Evolutionary conservation across 192 early-diverging fungal genomes (phyloP).

Genomic region (Dispira simplex): DNA sequence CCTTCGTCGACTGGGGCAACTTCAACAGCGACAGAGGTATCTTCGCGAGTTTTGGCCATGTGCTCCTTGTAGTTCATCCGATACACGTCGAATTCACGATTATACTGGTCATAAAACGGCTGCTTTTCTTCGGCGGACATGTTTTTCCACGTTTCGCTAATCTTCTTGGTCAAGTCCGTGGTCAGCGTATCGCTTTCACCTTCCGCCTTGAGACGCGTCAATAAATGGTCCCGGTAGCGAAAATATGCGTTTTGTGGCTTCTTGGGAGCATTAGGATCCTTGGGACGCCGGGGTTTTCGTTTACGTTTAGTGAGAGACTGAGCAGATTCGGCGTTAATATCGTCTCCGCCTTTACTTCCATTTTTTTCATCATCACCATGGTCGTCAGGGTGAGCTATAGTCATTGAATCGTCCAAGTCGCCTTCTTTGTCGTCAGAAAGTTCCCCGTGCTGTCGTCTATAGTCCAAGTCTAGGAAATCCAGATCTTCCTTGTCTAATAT

Average conservation of each 20-base stretch:
- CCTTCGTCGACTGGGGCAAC: too few species aligned
- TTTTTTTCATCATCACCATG: not conserved
- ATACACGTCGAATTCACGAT: not conserved
- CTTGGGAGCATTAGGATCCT: slow-evolving; percentile 29
- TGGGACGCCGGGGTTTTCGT: slow-evolving; percentile 16
- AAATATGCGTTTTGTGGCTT: slow-evolving; percentile 33
- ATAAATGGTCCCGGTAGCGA: slow-evolving; percentile 28
- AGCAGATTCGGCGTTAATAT: not conserved
- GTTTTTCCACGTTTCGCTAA: slow-evolving; percentile 29
- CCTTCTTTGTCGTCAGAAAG: not conserved
- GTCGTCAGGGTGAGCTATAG: not conserved
- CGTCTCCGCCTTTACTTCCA: not conserved
- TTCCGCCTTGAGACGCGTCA: slow-evolving; percentile 22
- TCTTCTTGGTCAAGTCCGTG: slow-evolving; percentile 26
- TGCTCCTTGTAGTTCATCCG: not conserved
- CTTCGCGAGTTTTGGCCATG: not conserved
- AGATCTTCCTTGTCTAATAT: not conserved
- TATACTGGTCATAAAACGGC: slow-evolving; percentile 2
- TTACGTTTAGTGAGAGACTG: not conserved
- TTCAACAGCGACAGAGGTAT: too few species aligned
- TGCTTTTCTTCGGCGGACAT: slow-evolving; percentile 17
- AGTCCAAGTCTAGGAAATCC: not conserved
- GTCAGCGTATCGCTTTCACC: slow-evolving; percentile 18
- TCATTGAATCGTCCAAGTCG: not conserved
- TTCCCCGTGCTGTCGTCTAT: not conserved